Conservation (phyloP, 148 eudicot species). For the Chenopodium quinoa region DNA sequence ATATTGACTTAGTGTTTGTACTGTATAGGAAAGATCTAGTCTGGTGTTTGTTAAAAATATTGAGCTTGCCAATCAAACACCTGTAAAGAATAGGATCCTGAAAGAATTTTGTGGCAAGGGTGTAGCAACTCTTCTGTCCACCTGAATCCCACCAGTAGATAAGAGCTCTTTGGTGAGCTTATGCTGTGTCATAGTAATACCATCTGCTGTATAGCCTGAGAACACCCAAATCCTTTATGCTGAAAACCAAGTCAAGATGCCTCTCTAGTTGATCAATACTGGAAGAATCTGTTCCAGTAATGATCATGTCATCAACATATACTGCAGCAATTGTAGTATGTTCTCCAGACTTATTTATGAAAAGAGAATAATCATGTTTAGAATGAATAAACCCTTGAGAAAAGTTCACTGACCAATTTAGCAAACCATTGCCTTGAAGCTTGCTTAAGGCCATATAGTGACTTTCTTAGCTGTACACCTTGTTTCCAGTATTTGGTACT, state of each 20-base stretch:
- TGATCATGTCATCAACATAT: neutral
- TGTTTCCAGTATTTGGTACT: neutral
- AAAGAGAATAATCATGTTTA: neutral
- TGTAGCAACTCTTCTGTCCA: neutral
- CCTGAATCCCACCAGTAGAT: neutral
- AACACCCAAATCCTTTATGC: neutral
- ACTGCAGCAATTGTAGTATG: neutral
- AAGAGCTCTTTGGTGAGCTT: neutral
- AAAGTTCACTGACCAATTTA: neutral
- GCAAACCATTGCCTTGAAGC: neutral
- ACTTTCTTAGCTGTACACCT: neutral
- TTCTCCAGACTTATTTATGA: neutral
- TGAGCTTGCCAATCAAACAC: neutral
- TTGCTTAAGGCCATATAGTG: neutral
- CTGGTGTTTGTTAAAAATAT: neutral
- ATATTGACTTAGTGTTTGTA: neutral
- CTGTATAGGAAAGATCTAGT: neutral
- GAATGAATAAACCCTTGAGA: neutral
- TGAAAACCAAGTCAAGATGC: neutral
- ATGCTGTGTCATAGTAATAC: neutral
- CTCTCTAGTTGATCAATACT: no score
- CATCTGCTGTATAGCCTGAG: neutral
- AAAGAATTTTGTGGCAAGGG: neutral
- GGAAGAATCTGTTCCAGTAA: neutral
- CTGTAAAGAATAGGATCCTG: neutral